These are phyloP conservation scores for Tetradesmus obliquus DNA, from an alignment of 139 green algal genomes.

Conservation along the genomic window DNA sequence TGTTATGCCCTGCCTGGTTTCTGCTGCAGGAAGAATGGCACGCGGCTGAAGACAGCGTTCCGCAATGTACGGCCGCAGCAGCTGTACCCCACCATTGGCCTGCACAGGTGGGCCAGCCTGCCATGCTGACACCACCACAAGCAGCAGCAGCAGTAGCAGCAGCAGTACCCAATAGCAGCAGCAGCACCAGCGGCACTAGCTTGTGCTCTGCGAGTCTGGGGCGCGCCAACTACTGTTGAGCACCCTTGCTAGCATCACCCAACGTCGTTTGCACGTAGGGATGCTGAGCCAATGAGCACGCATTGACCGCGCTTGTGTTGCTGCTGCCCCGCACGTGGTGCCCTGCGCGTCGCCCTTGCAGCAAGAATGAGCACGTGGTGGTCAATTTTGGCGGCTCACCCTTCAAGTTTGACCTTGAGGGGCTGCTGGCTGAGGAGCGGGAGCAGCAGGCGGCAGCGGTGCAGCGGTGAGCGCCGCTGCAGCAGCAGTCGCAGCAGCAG, in stretches of 20 bases:
- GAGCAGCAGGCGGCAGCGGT: conserved; percentile 61
- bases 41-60: conserved; percentile 82
- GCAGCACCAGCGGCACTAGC: conserved; percentile 12
- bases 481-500: background rate
- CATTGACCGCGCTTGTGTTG: background rate
- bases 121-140: background rate
- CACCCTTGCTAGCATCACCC: too few species aligned
- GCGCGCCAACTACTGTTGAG: background rate
- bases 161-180: background rate
- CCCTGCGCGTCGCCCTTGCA: conserved; percentile 42
- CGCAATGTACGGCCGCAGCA: conserved; percentile 53
- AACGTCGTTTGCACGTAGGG: too few species aligned
- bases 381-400: conserved; percentile 89
- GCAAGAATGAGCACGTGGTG: conserved; percentile 67
- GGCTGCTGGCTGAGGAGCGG: conserved; percentile 68
- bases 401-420: conserved; percentile 86
- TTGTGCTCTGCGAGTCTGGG: background rate
- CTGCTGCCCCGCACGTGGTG: background rate
- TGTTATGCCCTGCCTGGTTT: background rate
- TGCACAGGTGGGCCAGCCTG: conserved; percentile 77
- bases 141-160: background rate
- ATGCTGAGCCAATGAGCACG: background rate
- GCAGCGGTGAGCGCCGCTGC: conserved; percentile 51
- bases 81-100: conserved; percentile 88
- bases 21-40: conserved; percentile 85